These are phyloP conservation scores for Xylogone sp. DNA, from an alignment of 2,329 filamentous ascomycete genomes.

Conservation along the genomic window DNA sequence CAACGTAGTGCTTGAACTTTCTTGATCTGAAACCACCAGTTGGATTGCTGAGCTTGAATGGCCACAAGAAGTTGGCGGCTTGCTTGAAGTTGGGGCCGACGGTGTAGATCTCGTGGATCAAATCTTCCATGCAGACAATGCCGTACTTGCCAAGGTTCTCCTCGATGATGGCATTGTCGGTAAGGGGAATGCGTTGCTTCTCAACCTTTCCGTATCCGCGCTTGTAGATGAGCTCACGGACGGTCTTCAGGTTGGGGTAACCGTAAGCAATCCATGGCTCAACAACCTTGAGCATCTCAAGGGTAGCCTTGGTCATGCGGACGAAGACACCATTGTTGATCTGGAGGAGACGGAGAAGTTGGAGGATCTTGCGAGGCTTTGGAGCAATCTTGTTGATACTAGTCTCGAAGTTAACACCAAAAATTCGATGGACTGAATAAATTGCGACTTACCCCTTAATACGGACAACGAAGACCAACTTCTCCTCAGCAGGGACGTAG, in stretches of 20 bases:
- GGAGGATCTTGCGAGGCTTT: constrained; percentile 99
- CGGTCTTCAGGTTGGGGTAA: constrained; percentile 98
- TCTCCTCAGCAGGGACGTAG: constrained; percentile 91
- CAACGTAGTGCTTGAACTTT: constrained; percentile 94
- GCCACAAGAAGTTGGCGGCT: constrained; percentile 98
- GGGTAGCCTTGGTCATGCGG: constrained; percentile 94
- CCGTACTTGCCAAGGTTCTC: constrained; percentile 95
- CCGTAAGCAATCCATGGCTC: constrained; percentile 99
- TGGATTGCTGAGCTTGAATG: constrained; percentile 99
- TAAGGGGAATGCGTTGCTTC: constrained; percentile 95
- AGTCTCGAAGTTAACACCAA: constrained; percentile 10
- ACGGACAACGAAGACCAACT: constrained; percentile 95
- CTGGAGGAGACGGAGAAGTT: constrained; percentile 98
- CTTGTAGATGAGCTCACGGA: constrained; percentile 99
- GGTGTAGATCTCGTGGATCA: constrained; percentile 98
- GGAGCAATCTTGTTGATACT: constrained; percentile 99
- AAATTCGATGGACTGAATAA: constrained; percentile 5
- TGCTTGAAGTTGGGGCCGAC: constrained; percentile 99
- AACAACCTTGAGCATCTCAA: constrained; percentile 96
- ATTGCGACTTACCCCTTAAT: constrained; percentile 78
- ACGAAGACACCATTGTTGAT: constrained; percentile 99
- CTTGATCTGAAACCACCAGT: constrained; percentile 91
- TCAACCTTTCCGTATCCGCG: constrained; percentile 98
- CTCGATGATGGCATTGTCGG: constrained; percentile 98
- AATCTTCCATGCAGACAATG: constrained; percentile 98